These are phyloP conservation scores for Clarireedia homoeocarpa DNA, from an alignment of 2,329 filamentous ascomycete species.

Conservation along the genomic window DNA sequence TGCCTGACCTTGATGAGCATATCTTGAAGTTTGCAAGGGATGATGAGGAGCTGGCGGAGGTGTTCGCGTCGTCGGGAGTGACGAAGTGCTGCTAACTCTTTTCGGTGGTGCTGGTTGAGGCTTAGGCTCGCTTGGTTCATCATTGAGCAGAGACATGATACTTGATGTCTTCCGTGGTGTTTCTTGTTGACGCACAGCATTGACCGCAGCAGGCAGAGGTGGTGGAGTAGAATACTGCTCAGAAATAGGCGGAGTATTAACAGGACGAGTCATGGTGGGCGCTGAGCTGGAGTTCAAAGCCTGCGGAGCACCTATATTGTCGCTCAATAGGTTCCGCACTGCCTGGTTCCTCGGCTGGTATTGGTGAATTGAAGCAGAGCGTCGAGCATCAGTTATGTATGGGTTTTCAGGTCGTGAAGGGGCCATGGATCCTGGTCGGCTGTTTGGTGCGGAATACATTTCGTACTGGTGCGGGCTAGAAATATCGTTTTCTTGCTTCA, in stretches of 20 bases:
- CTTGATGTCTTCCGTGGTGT: conserved; percentile 53
- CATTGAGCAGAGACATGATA: conserved; percentile 53
- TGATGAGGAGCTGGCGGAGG: conserved; percentile 26
- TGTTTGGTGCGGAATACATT: conserved; percentile 20
- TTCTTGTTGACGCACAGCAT: conserved; percentile 35
- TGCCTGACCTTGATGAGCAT: conserved; percentile 24
- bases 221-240: conserved; percentile 21
- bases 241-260: conserved; percentile 21
- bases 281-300: conserved; percentile 23
- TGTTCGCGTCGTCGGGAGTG: conserved; percentile 19
- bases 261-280: conserved; percentile 20
- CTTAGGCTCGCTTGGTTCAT: conserved; percentile 41
- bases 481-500: conserved; percentile 28
- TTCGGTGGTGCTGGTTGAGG: conserved; percentile 21
- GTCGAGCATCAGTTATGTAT: conserved; percentile 15
- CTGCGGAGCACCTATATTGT: conserved; percentile 15
- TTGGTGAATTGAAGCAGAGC: conserved; percentile 17
- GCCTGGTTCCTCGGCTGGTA: conserved; percentile 18
- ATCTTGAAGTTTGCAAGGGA: conserved; percentile 29
- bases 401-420: conserved; percentile 22
- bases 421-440: conserved; percentile 16
- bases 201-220: conserved; percentile 29
- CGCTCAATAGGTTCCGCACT: conserved; percentile 20
- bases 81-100: conserved; percentile 21
- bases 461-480: conserved; percentile 31